Evolutionary conservation across 139 green algal species (phyloP).

Genomic region (Asterochloris erici): DNA sequence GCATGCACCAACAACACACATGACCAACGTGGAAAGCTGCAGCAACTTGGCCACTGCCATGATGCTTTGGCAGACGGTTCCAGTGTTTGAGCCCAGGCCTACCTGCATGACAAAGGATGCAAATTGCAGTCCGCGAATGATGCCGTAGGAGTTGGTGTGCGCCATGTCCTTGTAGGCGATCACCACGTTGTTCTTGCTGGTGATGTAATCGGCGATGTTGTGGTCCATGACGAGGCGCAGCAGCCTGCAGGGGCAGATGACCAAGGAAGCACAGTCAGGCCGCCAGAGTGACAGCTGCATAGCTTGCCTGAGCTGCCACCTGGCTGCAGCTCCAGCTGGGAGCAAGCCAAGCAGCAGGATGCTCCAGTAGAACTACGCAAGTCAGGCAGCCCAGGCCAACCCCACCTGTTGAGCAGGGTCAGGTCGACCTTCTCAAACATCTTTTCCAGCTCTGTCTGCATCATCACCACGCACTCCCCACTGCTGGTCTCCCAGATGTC

Average conservation of each 20-base stretch:
- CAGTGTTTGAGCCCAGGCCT: conserved; percentile 34
- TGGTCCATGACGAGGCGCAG: conserved; percentile 97
- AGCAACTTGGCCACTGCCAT: not conserved
- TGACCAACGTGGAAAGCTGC: not conserved
- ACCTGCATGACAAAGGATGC: conserved; percentile 80
- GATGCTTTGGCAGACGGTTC: not conserved
- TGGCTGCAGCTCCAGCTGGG: no score
- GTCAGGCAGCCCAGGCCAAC: not conserved
- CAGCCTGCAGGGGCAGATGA: conserved; percentile 51
- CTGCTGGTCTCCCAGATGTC: conserved; percentile 94
- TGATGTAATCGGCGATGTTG: conserved; percentile 99
- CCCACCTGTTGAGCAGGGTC: conserved; percentile 28
- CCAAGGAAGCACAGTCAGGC: not conserved
- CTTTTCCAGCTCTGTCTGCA: conserved; percentile 93
- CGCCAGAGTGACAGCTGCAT: not conserved
- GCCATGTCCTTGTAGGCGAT: conserved; percentile 97
- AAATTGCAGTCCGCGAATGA: conserved; percentile 98
- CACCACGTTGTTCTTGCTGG: conserved; percentile 72
- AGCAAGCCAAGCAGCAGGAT: no score
- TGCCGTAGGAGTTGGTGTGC: conserved; percentile 98
- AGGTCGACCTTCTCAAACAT: conserved; percentile 93
- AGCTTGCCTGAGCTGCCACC: no score
- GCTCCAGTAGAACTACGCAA: no score
- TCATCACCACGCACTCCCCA: conserved; percentile 98
- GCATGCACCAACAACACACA: no score